These are phyloP conservation scores for Tubosaeta brunneosetosa DNA, from an alignment of 768 basidiomycete genomes.

Conservation along the genomic window DNA sequence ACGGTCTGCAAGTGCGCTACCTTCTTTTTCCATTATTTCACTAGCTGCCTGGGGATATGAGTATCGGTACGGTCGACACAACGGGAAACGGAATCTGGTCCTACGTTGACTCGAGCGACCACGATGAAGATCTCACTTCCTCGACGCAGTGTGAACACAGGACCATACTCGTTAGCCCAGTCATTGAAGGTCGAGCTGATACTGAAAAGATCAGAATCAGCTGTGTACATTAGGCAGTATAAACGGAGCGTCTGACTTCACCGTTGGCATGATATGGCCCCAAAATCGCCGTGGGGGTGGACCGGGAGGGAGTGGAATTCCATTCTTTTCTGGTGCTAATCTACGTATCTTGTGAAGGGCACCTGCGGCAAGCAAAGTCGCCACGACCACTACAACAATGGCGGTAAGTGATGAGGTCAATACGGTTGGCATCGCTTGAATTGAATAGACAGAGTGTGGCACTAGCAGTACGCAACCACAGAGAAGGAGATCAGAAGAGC, in stretches of 20 bases:
- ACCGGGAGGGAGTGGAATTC: neutral
- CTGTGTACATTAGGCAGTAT: too few relatives aligned
- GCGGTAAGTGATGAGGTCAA: too few relatives aligned
- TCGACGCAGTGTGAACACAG: slow-evolving; percentile 50
- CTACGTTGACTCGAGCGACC: slow-evolving; percentile 18
- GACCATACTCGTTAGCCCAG: slow-evolving; percentile 55
- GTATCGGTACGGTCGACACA: neutral
- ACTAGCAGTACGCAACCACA: too few relatives aligned
- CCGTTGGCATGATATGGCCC: neutral
- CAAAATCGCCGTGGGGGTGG: neutral
- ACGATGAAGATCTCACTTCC: slow-evolving; percentile 30
- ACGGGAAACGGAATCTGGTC: neutral
- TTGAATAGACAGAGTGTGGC: too few relatives aligned
- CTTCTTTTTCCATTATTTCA: slow-evolving; percentile 61
- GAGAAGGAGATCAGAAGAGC: too few relatives aligned
- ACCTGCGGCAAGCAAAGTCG: neutral
- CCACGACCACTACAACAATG: too few relatives aligned
- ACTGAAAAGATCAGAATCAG: slow-evolving; percentile 1
- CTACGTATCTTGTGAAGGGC: neutral
- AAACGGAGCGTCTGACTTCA: neutral
- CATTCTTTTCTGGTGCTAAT: neutral
- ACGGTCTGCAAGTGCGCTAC: slow-evolving; percentile 46
- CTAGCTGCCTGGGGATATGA: slow-evolving; percentile 39
- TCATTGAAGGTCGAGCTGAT: slow-evolving; percentile 37
- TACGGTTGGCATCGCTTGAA: too few relatives aligned